Conservation (phyloP, 1,284 basidiomycete genomes). For the Naganishia sp. region DNA sequence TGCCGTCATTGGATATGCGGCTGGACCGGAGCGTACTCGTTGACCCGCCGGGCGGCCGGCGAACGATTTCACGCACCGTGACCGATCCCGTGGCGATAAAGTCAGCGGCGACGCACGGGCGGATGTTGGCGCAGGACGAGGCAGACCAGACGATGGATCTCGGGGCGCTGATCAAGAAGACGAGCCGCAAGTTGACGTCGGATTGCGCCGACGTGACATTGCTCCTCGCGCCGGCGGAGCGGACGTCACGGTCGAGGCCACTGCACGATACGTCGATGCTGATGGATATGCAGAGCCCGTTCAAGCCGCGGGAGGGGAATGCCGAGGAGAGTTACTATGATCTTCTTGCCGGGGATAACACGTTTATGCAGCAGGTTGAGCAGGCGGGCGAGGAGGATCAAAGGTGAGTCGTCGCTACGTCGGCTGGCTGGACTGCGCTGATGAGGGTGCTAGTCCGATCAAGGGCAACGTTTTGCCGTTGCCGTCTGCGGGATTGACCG, state of each 20-base stretch:
- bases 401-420: constrained; percentile 1
- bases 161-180: constrained; percentile 17
- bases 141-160: constrained; percentile 20
- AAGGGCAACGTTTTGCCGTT: constrained; percentile 14
- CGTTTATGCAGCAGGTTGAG: constrained; percentile 21
- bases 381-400: constrained; percentile 4
- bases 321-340: constrained; percentile 26
- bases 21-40: constrained; percentile 4
- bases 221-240: neutral
- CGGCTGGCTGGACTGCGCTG: neutral
- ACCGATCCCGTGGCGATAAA: no score
- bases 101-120: neutral
- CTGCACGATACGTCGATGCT: neutral
- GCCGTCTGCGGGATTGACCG: no score
- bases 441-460: neutral
- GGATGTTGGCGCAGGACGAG: neutral
- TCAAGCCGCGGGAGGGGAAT: constrained; percentile 2
- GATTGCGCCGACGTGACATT: constrained; percentile 1
- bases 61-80: neutral
- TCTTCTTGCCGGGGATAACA: constrained; percentile 16
- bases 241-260: neutral
- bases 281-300: constrained; percentile 17
- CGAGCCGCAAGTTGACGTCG: constrained; percentile 17
- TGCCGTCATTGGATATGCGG: neutral
- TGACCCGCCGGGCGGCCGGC: neutral